A percentile compares a stretch with the other conserved stretches of the same genome.
phyloP scores from a whole-genome alignment of 1,284 basidiomycete species.

The Fomitopsis palustris region DNA sequence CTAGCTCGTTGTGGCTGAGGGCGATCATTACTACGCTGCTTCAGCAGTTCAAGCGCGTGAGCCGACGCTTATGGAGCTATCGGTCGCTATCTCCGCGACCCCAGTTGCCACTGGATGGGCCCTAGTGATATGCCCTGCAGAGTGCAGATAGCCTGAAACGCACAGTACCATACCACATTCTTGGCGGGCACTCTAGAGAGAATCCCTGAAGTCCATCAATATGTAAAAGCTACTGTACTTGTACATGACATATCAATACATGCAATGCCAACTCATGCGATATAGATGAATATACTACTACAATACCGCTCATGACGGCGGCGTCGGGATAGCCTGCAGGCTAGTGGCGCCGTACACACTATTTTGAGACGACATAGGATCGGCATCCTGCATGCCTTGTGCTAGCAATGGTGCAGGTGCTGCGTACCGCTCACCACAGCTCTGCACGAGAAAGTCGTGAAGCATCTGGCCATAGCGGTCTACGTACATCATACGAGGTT shows the following conservation, averaged over 20 bases:
- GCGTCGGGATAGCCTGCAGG: slow-evolving; percentile 1
- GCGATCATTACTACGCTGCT: background rate
- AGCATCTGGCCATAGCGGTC: slow-evolving; percentile 64
- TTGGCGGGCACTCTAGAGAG: no score
- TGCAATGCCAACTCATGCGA: no score
- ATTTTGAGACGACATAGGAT: background rate
- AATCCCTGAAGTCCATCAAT: no score
- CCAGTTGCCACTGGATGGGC: no score
- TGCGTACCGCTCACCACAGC: slow-evolving; percentile 25
- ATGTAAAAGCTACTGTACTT: no score
- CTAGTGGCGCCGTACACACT: background rate
- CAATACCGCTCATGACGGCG: background rate
- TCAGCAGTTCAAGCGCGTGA: background rate
- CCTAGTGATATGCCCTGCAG: no score
- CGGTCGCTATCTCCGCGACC: background rate
- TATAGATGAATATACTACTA: no score
- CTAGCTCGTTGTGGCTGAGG: background rate
- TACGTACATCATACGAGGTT: slow-evolving; percentile 11
- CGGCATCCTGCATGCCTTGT: background rate
- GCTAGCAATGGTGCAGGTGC: slow-evolving; percentile 5
- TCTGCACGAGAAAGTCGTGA: slow-evolving; percentile 37
- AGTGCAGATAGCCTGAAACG: no score
- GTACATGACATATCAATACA: no score
- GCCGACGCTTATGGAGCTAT: background rate
- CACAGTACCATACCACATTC: no score